Evolutionary conservation across 768 basidiomycete species (phyloP).

Genomic region (Botryobasidium botryosum): DNA sequence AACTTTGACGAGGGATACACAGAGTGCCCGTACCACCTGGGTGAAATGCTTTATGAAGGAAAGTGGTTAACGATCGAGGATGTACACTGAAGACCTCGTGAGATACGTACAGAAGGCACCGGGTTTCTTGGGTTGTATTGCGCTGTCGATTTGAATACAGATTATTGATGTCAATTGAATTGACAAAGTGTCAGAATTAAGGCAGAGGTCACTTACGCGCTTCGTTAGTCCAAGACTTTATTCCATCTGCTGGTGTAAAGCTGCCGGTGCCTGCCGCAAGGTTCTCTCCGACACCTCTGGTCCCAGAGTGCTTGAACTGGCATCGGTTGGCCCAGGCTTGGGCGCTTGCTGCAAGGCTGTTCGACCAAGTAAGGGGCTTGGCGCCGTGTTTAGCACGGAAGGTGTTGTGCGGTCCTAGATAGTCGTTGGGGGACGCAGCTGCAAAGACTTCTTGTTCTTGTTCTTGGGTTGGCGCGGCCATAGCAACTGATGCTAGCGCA

Average conservation of each 20-base stretch:
- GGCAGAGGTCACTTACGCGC: slow-evolving; percentile 36
- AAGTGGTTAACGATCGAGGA: too few relatives aligned
- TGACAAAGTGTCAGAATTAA: too few relatives aligned
- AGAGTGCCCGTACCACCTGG: too few relatives aligned
- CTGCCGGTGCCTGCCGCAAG: slow-evolving; percentile 53
- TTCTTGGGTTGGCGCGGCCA: too few relatives aligned
- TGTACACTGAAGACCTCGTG: too few relatives aligned
- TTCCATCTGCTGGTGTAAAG: slow-evolving; percentile 28
- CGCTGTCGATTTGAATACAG: slow-evolving; percentile 22
- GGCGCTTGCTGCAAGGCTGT: slow-evolving; percentile 41
- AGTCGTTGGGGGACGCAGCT: too few relatives aligned
- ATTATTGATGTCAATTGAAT: background rate
- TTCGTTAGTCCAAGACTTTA: slow-evolving; percentile 52
- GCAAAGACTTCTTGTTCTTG: too few relatives aligned
- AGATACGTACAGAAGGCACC: slow-evolving; percentile 30
- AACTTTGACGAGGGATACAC: too few relatives aligned
- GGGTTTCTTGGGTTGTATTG: slow-evolving; percentile 43
- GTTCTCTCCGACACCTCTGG: slow-evolving; percentile 60
- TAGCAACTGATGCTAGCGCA: too few relatives aligned
- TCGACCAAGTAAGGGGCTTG: slow-evolving; percentile 43
- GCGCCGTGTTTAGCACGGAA: slow-evolving; percentile 51
- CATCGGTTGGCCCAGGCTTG: slow-evolving; percentile 55
- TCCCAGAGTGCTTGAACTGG: slow-evolving; percentile 50
- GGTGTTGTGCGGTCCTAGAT: too few relatives aligned
- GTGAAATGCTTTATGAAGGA: too few relatives aligned